Base-by-base conservation (phyloP, 106 monocot genomes). In the Dendrobium nobile region DNA sequence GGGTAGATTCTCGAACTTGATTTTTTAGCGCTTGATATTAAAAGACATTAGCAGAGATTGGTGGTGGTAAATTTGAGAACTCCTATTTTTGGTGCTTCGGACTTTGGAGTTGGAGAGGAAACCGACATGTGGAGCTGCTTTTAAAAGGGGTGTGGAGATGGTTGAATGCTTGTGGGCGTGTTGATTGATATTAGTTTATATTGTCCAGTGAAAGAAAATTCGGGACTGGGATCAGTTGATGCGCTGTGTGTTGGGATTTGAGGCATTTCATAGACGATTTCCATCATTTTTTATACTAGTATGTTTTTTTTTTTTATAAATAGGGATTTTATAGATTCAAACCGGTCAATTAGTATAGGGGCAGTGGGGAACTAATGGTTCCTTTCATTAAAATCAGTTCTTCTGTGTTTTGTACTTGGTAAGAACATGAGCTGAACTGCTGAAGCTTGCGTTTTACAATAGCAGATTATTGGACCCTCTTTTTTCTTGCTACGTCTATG, bases 71-170 rank as follows among this genome's bases (percentile, higher is more conserved):
- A 51, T 4, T 76, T 48, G n/a, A 51, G 48, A 47, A 47, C 26
- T 47, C 18, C 76, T 26, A 76, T 76, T 76, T 76, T 48, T 76
- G 76, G 48, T 26, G 4, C 48, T 24, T 45, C 5, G 26, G 76
- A 17, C 48, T 47, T 76, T 4, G 48, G 76, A 27, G 22, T 76
- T 76, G 11, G 76, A 15, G 47, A 26, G 8, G 22, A 76, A 26
- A 51, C 19, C 26, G 26, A 11, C 26, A 26, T 16, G 26, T 27
- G 76, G 76, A n/a, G 13, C 26, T 76, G 19, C 24, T 27, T 7
- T 9, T 47, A 8, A 6, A 41, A 19, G 73, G 33, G 9, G 20
- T 40, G 41, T 40, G 18, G 73, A 4, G 27, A 41, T 73, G 73
- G 40, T 73, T 73, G 16, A 42, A 41, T 73, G 73, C 70, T 37